Conservation (phyloP, 495 filamentous ascomycete genomes). For the Pseudoneurospora amorphoporcata region DNA sequence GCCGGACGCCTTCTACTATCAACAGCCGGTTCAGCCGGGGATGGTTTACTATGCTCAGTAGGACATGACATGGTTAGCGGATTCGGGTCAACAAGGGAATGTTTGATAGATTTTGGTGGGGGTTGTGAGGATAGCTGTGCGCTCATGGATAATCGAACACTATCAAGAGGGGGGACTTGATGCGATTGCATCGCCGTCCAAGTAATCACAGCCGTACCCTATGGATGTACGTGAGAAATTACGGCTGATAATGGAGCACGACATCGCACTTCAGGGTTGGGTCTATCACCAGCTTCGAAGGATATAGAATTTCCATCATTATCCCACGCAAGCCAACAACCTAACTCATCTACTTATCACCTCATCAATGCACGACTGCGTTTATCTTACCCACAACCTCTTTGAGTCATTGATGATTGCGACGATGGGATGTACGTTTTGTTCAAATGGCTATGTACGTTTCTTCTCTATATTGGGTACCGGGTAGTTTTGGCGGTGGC, state of each 20-base stretch:
- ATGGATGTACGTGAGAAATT: not conserved
- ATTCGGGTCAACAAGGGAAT: not conserved
- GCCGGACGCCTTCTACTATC: conserved; percentile 63
- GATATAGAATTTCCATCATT: not conserved
- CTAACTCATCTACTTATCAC: not conserved
- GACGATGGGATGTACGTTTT: not conserved
- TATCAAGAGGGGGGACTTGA: not conserved
- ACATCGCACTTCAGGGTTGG: not conserved
- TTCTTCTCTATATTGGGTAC: not conserved
- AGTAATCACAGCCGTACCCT: not conserved
- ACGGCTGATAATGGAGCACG: not conserved
- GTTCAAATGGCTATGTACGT: not conserved
- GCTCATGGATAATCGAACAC: not conserved
- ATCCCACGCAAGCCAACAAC: not conserved
- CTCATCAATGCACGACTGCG: not conserved
- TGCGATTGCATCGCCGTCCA: not conserved
- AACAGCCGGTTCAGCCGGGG: conserved; percentile 44
- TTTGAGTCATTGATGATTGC: not conserved
- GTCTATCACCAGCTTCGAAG: not conserved
- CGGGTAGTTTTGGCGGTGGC: not conserved
- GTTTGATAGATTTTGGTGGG: not conserved
- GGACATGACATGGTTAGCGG: not conserved
- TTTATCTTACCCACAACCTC: not conserved
- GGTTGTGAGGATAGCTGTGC: not conserved
- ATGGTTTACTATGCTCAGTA: conserved; percentile 47